A percentile compares a stretch with the other conserved stretches of the same genome.
These are phyloP conservation scores for Pseudogymnoascus sp. DNA, from an alignment of 2,329 filamentous ascomycete genomes.

Conservation along the genomic window DNA sequence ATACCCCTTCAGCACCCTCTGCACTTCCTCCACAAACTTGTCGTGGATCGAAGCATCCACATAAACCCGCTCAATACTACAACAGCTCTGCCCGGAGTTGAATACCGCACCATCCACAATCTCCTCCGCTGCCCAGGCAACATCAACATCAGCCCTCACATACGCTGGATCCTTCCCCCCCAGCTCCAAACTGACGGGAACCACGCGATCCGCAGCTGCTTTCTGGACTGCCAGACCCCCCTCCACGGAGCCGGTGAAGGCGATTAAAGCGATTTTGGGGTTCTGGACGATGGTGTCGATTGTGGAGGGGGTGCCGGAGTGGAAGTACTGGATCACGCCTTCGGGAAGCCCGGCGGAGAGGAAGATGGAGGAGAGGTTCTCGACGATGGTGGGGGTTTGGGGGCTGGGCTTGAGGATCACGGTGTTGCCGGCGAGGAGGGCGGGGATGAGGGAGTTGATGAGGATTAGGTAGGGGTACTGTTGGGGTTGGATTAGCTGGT, in stretches of 20 bases:
- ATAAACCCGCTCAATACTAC: conserved; percentile 84
- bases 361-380: conserved; percentile 74
- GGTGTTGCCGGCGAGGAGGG: conserved; percentile 81
- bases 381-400: conserved; percentile 85
- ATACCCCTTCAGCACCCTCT: conserved; percentile 73
- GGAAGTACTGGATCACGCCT: conserved; percentile 85
- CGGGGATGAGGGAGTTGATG: conserved; percentile 85
- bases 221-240: conserved; percentile 80
- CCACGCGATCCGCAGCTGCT: conserved; percentile 74
- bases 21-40: conserved; percentile 67
- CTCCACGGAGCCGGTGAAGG: conserved; percentile 89
- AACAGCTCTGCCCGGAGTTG: conserved; percentile 98
- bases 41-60: conserved; percentile 81
- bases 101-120: conserved; percentile 95
- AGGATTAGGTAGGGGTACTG: conserved; percentile 93
- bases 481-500: conserved; percentile 13
- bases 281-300: conserved; percentile 74
- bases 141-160: conserved; percentile 74
- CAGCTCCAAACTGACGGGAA: conserved; percentile 81
- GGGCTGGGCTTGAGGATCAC: conserved; percentile 93
- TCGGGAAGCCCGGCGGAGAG: conserved; percentile 69
- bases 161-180: conserved; percentile 95
- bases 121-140: conserved; percentile 85
- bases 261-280: conserved; percentile 70
- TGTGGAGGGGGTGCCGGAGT: conserved; percentile 69